These are phyloP conservation scores for Penicillium coffeae DNA, from an alignment of 495 filamentous ascomycete genomes.

Conservation along the genomic window DNA sequence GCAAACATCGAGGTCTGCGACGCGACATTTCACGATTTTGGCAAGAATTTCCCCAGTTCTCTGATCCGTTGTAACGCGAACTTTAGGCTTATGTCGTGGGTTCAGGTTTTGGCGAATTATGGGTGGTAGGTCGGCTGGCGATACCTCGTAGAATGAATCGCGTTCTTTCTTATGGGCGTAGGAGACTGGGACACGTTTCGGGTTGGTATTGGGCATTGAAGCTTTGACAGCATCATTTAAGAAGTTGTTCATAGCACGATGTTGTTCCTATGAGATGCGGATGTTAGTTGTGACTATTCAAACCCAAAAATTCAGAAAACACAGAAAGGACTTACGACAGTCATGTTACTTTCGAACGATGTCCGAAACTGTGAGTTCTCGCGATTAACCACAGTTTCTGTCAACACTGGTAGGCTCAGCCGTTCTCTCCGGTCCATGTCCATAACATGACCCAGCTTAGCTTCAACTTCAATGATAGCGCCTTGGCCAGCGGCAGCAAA, in stretches of 20 bases:
- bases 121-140: constrained; percentile 52
- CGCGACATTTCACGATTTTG: constrained; percentile 81
- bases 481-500: constrained; percentile 52
- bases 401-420: constrained; percentile 56
- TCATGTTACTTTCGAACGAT: constrained; percentile 80
- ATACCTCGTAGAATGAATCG: constrained; percentile 79
- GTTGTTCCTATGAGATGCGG: constrained; percentile 56
- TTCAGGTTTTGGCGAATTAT: constrained; percentile 53
- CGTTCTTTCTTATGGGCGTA: constrained; percentile 78
- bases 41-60: constrained; percentile 67
- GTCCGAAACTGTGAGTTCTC: constrained; percentile 44
- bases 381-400: constrained; percentile 62
- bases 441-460: constrained; percentile 79
- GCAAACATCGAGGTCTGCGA: constrained; percentile 80
- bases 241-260: constrained; percentile 71
- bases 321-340: constrained; percentile 71
- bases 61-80: constrained; percentile 75
- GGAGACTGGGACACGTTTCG: constrained; percentile 61
- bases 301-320: no score
- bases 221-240: constrained; percentile 65
- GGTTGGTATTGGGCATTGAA: constrained; percentile 33
- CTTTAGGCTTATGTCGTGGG: constrained; percentile 57
- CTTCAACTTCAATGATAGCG: constrained; percentile 85
- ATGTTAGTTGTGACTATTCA: no score
- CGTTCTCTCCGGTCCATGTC: constrained; percentile 66